Conservation (phyloP, 2,329 filamentous ascomycete genomes). For the Epichloe scottii region DNA sequence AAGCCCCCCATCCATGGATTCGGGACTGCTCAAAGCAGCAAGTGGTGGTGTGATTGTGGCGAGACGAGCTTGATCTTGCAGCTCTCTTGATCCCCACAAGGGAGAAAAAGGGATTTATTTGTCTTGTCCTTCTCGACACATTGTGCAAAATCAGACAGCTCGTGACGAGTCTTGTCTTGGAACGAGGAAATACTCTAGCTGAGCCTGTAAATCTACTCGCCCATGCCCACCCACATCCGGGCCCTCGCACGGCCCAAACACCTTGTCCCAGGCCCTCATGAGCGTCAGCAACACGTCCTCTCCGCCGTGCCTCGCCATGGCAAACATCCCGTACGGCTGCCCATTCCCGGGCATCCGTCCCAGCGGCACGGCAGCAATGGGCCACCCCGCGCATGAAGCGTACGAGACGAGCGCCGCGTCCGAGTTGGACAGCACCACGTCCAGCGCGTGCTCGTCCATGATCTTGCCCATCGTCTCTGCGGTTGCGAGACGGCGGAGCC, state of each 20-base stretch:
- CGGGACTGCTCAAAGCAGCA: too few relatives aligned
- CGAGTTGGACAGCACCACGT: background rate
- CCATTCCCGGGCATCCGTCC: background rate
- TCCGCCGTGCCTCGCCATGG: background rate
- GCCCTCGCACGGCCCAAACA: background rate
- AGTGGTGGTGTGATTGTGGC: too few relatives aligned
- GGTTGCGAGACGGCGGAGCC: background rate
- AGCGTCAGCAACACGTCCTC: conserved; percentile 1
- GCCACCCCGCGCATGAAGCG: background rate
- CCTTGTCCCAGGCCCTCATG: background rate
- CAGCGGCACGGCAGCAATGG: background rate
- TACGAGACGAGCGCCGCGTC: background rate
- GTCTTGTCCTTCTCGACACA: too few relatives aligned
- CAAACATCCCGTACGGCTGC: conserved; percentile 4
- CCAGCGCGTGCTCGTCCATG: background rate
- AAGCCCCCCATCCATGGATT: too few relatives aligned
- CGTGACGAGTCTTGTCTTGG: too few relatives aligned
- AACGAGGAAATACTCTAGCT: too few relatives aligned
- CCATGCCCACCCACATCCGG: background rate
- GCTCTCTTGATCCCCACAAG: too few relatives aligned
- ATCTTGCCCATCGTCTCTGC: background rate
- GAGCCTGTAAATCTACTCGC: too few relatives aligned
- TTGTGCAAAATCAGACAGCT: too few relatives aligned
- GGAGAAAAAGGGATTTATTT: too few relatives aligned
- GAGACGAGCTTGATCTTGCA: too few relatives aligned